Evolutionary conservation across 164 flowering plant genomes (phyloP).

Genomic region (Berberis vulgaris): DNA sequence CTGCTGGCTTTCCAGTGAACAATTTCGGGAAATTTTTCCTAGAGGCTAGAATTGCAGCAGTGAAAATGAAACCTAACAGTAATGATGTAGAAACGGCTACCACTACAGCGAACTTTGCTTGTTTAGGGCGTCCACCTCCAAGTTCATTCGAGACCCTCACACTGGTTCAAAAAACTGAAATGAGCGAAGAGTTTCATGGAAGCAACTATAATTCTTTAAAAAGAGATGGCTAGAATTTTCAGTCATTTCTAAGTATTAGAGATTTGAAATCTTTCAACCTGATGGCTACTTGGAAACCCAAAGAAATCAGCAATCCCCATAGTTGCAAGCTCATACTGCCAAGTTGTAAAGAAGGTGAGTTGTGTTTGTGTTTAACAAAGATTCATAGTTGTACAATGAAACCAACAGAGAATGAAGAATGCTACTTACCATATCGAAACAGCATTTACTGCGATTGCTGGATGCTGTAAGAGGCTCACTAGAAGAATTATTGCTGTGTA

Average conservation of each 20-base stretch:
- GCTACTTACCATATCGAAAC: neutral
- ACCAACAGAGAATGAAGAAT: no score
- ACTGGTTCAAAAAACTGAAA: constrained; percentile 15
- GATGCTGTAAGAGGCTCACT: neutral
- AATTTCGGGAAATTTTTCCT: constrained; percentile 22
- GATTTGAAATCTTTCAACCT: constrained; percentile 18
- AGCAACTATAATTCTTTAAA: neutral
- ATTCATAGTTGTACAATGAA: no score
- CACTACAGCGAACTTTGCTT: constrained; percentile 35
- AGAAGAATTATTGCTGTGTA: neutral
- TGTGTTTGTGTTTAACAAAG: no score
- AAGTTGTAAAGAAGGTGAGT: neutral
- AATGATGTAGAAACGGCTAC: constrained; percentile 22
- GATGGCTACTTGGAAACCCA: constrained; percentile 45
- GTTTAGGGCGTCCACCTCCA: constrained; percentile 40
- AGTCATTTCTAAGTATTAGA: no score
- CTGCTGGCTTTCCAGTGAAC: constrained; percentile 23
- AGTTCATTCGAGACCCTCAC: constrained; percentile 50
- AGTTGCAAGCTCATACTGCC: constrained; percentile 37
- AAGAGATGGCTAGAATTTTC: neutral
- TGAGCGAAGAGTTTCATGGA: neutral
- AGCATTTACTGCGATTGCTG: neutral
- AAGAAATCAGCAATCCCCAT: constrained; percentile 38
- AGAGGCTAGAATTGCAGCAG: constrained; percentile 15
- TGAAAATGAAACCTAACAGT: constrained; percentile 26